Evolutionary conservation across 148 eudicot genomes (phyloP).

Genomic region (Limonium bicolor): DNA sequence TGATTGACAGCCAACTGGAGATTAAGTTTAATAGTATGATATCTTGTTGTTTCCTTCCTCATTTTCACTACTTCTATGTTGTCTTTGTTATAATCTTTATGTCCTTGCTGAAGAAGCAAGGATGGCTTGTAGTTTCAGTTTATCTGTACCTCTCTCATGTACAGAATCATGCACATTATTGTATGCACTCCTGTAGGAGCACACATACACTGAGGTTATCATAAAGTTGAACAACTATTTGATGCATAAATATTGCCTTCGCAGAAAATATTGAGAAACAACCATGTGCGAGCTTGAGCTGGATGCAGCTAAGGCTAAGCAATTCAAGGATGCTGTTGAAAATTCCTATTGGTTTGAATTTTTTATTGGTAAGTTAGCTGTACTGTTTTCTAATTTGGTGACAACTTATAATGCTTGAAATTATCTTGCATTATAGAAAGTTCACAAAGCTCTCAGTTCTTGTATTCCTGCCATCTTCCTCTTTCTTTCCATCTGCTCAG

Average conservation of each 20-base stretch:
- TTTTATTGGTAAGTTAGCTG: slow-evolving; percentile 53
- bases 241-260: no score
- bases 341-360: slow-evolving; percentile 91
- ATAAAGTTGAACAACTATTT: no score
- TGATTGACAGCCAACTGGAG: slow-evolving; percentile 50
- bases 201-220: neutral
- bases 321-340: slow-evolving; percentile 81
- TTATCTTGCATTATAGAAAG: neutral
- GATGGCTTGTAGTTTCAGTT: no score
- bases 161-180: no score
- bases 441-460: no score
- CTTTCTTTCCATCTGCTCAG: neutral
- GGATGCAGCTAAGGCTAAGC: slow-evolving; percentile 68
- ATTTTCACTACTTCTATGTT: slow-evolving; percentile 2
- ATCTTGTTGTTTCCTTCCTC: neutral
- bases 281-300: slow-evolving; percentile 63
- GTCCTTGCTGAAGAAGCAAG: neutral
- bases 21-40: slow-evolving; percentile 37
- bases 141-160: no score
- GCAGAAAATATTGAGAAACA: slow-evolving; percentile 64
- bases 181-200: neutral
- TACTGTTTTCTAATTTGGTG: neutral
- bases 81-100: neutral
- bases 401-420: neutral
- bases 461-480: neutral